Conservation (phyloP, 352 stramenopile species). For the Peronospora farinosa region DNA sequence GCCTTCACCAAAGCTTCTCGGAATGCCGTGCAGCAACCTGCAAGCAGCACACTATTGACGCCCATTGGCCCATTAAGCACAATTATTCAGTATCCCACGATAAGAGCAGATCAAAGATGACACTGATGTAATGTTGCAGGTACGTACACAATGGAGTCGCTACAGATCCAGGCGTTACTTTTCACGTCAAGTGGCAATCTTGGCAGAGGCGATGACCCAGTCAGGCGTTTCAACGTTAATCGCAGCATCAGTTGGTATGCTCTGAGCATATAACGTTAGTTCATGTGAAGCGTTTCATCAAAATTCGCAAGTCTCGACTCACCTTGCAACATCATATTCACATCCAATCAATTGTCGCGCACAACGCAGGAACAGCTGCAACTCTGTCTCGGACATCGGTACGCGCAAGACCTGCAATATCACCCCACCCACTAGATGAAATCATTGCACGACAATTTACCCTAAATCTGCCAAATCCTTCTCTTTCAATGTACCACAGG, state of each 20-base stretch:
- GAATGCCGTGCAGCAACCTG: constrained; percentile 54
- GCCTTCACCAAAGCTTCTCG: constrained; percentile 42
- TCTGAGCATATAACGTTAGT: constrained; percentile 16
- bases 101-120: background rate
- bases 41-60: constrained; percentile 43
- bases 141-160: constrained; percentile 65
- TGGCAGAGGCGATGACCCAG: constrained; percentile 32
- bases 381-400: constrained; percentile 40
- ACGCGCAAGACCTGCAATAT: constrained; percentile 47
- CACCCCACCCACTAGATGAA: constrained; percentile 7
- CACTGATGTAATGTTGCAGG: background rate
- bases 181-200: constrained; percentile 46
- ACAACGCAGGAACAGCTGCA: constrained; percentile 50
- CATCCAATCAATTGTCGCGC: constrained; percentile 52
- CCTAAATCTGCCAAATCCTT: background rate
- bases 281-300: constrained; percentile 2
- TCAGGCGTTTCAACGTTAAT: constrained; percentile 45
- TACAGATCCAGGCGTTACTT: constrained; percentile 69
- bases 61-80: background rate
- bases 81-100: constrained; percentile 2
- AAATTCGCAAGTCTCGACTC: background rate
- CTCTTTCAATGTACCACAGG: constrained; percentile 40
- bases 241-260: constrained; percentile 59
- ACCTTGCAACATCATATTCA: constrained; percentile 65
- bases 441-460: background rate